These are phyloP conservation scores for Rhizopus microsporus DNA, from an alignment of 371 early-diverging fungal genomes.

Conservation along the genomic window DNA sequence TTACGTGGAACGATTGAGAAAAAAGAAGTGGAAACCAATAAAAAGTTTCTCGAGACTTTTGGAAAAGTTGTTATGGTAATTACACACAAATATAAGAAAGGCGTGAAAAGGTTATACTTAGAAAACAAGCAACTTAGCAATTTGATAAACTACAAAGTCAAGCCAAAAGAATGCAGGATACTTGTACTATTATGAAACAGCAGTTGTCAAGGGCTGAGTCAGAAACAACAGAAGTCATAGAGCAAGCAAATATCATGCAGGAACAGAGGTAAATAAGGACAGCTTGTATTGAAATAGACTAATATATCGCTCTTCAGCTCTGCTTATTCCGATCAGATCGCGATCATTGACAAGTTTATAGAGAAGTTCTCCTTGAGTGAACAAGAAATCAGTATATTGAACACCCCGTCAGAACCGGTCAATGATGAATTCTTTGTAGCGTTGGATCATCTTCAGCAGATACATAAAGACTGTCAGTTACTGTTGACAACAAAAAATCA, in stretches of 20 bases:
- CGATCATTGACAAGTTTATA: slow-evolving; percentile 62
- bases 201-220: slow-evolving; percentile 53
- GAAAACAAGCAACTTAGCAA: slow-evolving; percentile 40
- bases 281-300: background rate
- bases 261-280: slow-evolving; percentile 49
- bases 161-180: slow-evolving; percentile 57
- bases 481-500: slow-evolving; percentile 76
- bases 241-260: slow-evolving; percentile 67
- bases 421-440: slow-evolving; percentile 72
- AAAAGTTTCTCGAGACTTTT: slow-evolving; percentile 63
- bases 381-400: slow-evolving; percentile 58
- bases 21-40: slow-evolving; percentile 62
- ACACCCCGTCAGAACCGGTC: slow-evolving; percentile 53
- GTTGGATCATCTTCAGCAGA: slow-evolving; percentile 68
- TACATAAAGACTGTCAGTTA: slow-evolving; percentile 77
- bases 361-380: slow-evolving; percentile 72
- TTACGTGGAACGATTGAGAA: slow-evolving; percentile 75
- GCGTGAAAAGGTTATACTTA: slow-evolving; percentile 2
- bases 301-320: slow-evolving; percentile 27
- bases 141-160: slow-evolving; percentile 57
- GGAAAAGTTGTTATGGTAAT: slow-evolving; percentile 62
- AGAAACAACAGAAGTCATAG: slow-evolving; percentile 63
- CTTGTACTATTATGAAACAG: slow-evolving; percentile 65
- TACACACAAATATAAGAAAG: background rate
- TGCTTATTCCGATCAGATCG: slow-evolving; percentile 53